These are phyloP conservation scores for Ophiostoma piceae DNA, from an alignment of 2,329 filamentous ascomycete species.

Conservation along the genomic window DNA sequence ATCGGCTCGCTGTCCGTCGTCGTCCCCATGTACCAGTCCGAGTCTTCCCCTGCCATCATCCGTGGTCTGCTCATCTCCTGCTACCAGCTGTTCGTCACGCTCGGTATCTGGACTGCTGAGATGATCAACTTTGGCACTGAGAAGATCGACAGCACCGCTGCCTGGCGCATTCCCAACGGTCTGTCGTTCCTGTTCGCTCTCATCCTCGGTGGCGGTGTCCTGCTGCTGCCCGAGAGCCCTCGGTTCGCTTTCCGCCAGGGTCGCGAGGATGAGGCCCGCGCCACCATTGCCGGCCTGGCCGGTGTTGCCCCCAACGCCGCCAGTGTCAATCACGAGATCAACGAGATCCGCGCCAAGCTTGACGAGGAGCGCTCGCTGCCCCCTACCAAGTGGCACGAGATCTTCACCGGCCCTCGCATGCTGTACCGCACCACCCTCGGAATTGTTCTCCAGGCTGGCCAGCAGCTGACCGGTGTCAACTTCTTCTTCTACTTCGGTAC, in stretches of 20 bases:
- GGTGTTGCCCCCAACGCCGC: not conserved
- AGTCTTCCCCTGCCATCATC: slow-evolving; percentile 62
- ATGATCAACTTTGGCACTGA: slow-evolving; percentile 61
- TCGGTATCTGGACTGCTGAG: slow-evolving; percentile 64
- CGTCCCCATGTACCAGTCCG: slow-evolving; percentile 70
- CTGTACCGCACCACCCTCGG: slow-evolving; percentile 10
- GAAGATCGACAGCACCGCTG: slow-evolving; percentile 47
- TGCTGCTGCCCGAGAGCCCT: slow-evolving; percentile 66
- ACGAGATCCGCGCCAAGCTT: slow-evolving; percentile 53
- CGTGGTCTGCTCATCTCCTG: slow-evolving; percentile 59
- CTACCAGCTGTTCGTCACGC: slow-evolving; percentile 68
- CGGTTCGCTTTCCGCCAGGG: slow-evolving; percentile 63
- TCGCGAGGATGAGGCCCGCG: slow-evolving; percentile 50
- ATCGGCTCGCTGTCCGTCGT: slow-evolving; percentile 67
- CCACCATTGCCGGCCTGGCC: slow-evolving; percentile 39
- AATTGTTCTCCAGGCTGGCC: slow-evolving; percentile 53
- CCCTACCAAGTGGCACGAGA: slow-evolving; percentile 32
- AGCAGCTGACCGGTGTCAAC: slow-evolving; percentile 56
- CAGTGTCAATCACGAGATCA: slow-evolving; percentile 47
- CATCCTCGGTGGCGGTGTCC: slow-evolving; percentile 59
- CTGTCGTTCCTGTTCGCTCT: slow-evolving; percentile 64
- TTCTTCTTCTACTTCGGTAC: slow-evolving; percentile 61
- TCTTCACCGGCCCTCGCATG: slow-evolving; percentile 11
- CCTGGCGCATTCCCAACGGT: slow-evolving; percentile 58
- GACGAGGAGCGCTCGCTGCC: slow-evolving; percentile 53